Base-by-base conservation (phyloP, 2,329 filamentous ascomycete species). In the Fusarium phyllophilum region DNA sequence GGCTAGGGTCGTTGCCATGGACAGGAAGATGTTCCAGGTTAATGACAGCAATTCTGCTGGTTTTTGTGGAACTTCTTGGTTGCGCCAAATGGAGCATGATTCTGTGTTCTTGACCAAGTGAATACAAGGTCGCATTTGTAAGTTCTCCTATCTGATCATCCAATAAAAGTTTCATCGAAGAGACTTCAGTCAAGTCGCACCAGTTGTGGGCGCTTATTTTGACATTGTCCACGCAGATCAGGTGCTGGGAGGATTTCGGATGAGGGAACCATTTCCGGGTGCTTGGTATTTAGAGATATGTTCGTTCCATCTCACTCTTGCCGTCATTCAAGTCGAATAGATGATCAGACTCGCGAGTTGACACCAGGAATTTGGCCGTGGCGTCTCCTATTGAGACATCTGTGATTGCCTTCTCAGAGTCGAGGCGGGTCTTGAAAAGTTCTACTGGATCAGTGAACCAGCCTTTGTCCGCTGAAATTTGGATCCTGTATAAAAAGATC, bases 301-400 rank as follows among this genome's bases (percentile, higher is more conserved):
- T 55, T 41, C 33, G 60, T 48, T 71, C 63, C 51, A 59, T 68
- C 57, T 79, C 73, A 46, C 45, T 34, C 22, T 79, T 49, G 33
- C 74, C 66, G 44, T 72, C 76, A 52, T 75, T 67, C 36, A 81
- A 65, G 68, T 52, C 76, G 70, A 78, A 80, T 36, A 82, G 51
- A 62, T 81, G 68, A 59, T 81, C 79, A 15, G 79, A 79, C 62
- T 79, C 72, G 24, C 71, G 72, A 52, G 80, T 82, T 24, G 81
- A 79, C 41, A 82, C 44, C 48, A 82, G 56, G 45, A 82, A 79
- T 42, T 79, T 81, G 8, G 70, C 73, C n/a, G 66, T 72, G 26
- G 36, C 36, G 29, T 79, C 78, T 58, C 68, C 73, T n/a, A 77
- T 66, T 51, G 81, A 58, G 26, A 79, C 66, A 61, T 79, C 75